Percentiles rank a stretch among this genome's conserved stretches.
phyloP scores from a whole-genome alignment of 2,329 filamentous ascomycete genomes.

The Sclerotinia subarctica region DNA sequence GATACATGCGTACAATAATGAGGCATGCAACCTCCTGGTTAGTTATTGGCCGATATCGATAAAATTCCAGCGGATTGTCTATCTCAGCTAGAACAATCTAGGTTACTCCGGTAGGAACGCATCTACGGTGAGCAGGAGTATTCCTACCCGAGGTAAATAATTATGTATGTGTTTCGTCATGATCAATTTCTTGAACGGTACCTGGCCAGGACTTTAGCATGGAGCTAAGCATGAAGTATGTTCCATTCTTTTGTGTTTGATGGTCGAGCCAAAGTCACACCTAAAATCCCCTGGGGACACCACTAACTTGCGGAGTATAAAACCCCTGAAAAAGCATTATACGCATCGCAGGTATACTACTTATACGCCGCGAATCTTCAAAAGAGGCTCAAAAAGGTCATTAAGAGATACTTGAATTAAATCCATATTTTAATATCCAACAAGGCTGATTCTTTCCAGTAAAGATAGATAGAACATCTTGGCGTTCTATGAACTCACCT shows the following conservation, averaged over 20 bases:
- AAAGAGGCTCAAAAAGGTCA: no score
- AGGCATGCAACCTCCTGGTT: not conserved
- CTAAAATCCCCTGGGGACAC: not conserved
- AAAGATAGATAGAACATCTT: no score
- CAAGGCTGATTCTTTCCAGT: no score
- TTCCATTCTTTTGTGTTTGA: not conserved
- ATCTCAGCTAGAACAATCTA: not conserved
- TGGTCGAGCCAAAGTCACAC: not conserved
- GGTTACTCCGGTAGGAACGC: no score
- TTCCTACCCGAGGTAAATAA: not conserved
- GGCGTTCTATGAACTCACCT: no score
- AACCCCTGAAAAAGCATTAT: not conserved
- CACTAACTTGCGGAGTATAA: not conserved
- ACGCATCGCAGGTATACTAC: not conserved
- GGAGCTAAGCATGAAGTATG: not conserved
- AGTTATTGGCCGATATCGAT: not conserved
- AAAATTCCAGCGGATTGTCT: not conserved
- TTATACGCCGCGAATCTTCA: not conserved
- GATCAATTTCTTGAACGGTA: not conserved
- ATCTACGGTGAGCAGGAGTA: not conserved
- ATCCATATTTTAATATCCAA: not conserved
- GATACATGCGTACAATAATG: not conserved
- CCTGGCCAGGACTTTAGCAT: not conserved
- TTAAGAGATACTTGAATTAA: not conserved
- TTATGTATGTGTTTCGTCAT: not conserved